phyloP scores from a whole-genome alignment of 176 grass and related monocot genomes.

The Oryza meridionalis region DNA sequence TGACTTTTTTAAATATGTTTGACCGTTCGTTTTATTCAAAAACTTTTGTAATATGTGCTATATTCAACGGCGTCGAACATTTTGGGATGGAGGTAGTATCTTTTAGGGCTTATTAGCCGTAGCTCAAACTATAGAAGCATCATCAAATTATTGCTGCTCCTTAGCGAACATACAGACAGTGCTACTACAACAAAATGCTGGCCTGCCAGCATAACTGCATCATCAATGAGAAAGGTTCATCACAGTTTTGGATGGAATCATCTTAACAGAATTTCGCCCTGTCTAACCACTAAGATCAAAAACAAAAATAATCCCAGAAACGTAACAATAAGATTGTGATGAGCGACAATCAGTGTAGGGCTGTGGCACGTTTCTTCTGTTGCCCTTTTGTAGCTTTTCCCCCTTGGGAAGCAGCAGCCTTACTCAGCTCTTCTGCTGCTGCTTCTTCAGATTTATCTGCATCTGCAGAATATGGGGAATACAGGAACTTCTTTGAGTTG shows the following conservation, averaged over 20 bases:
- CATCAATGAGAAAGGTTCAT: neutral
- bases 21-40: no score
- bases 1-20: no score
- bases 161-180: neutral
- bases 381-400: constrained; percentile 16
- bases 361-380: constrained; percentile 23
- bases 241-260: neutral
- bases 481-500: constrained; percentile 62
- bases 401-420: neutral
- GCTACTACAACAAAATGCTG: neutral
- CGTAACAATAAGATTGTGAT: no score
- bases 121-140: no score
- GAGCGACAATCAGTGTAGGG: constrained; percentile 1
- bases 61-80: no score
- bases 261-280: neutral
- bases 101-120: no score
- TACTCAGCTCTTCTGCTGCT: neutral
- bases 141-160: neutral
- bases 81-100: no score
- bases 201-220: constrained; percentile 3
- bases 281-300: neutral
- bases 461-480: constrained; percentile 47
- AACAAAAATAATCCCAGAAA: no score
- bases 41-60: no score
- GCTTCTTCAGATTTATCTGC: neutral